Conservation (phyloP, 2,329 filamentous ascomycete species). For the Didymella pomorum region DNA sequence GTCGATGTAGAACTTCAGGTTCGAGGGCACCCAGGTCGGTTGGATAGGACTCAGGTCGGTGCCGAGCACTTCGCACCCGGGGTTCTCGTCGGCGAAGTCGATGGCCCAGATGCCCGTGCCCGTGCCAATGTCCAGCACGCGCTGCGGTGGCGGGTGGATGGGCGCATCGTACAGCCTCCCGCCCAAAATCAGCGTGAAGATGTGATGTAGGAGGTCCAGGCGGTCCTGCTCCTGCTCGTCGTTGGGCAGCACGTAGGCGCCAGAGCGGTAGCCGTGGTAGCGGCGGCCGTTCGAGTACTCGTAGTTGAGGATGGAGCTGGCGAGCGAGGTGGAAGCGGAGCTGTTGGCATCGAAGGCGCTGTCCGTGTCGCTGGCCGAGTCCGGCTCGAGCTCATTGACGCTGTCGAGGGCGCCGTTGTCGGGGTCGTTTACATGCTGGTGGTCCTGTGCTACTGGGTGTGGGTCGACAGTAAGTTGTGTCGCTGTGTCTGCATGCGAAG, state of each 20-base stretch:
- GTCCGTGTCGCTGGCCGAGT: slow-evolving; percentile 39
- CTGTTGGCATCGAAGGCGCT: slow-evolving; percentile 42
- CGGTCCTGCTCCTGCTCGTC: slow-evolving; percentile 52
- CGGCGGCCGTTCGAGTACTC: slow-evolving; percentile 51
- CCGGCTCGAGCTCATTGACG: slow-evolving; percentile 41
- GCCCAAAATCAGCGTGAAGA: slow-evolving; percentile 47
- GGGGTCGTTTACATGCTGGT: not conserved
- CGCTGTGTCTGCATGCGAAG: not conserved
- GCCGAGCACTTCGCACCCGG: slow-evolving; percentile 45
- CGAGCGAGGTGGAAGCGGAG: slow-evolving; percentile 44
- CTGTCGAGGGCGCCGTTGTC: slow-evolving; percentile 32
- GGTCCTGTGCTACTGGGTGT: not conserved
- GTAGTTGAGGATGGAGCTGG: slow-evolving; percentile 50
- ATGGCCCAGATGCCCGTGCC: slow-evolving; percentile 53
- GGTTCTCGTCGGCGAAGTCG: slow-evolving; percentile 50
- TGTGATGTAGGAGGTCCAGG: slow-evolving; percentile 51
- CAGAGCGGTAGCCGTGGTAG: slow-evolving; percentile 49
- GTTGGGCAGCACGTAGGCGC: slow-evolving; percentile 49
- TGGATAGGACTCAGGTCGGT: slow-evolving; percentile 51
- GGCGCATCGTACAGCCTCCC: slow-evolving; percentile 50
- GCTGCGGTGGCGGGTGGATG: slow-evolving; percentile 27
- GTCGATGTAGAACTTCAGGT: slow-evolving; percentile 54
- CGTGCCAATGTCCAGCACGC: slow-evolving; percentile 52
- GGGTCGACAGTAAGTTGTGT: not conserved
- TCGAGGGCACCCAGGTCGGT: slow-evolving; percentile 51